Conservation (phyloP, 2,329 filamentous ascomycete genomes). For the Colletotrichum sp. region DNA sequence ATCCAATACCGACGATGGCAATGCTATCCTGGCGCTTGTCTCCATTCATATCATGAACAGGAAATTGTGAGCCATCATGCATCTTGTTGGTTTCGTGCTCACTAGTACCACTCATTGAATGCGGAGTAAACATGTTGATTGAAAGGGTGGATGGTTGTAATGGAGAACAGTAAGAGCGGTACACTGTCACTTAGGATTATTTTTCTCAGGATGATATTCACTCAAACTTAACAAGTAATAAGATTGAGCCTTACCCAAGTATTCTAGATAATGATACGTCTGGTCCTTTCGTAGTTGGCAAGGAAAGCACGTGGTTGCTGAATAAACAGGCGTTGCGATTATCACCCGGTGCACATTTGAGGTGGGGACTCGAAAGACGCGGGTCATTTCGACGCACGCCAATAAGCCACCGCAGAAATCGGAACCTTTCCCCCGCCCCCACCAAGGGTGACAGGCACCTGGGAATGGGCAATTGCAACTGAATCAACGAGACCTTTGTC, state of each 20-base stretch:
- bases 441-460: background rate
- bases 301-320: background rate
- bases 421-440: background rate
- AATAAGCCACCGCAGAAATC: background rate
- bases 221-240: too few species aligned
- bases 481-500: background rate
- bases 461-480: background rate
- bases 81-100: background rate
- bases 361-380: background rate
- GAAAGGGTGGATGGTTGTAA: background rate
- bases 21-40: slow-evolving; percentile 21
- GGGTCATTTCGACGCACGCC: background rate
- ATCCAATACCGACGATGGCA: slow-evolving; percentile 27
- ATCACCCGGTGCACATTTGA: background rate
- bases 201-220: too few species aligned
- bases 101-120: background rate
- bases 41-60: background rate
- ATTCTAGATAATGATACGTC: background rate
- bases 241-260: background rate
- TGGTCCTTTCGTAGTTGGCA: background rate
- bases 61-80: background rate
- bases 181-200: background rate
- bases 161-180: background rate
- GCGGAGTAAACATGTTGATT: background rate
- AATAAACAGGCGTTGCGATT: background rate